Evolutionary conservation across 2,329 filamentous ascomycete species (phyloP).

Genomic region (Colletotrichum filicis): DNA sequence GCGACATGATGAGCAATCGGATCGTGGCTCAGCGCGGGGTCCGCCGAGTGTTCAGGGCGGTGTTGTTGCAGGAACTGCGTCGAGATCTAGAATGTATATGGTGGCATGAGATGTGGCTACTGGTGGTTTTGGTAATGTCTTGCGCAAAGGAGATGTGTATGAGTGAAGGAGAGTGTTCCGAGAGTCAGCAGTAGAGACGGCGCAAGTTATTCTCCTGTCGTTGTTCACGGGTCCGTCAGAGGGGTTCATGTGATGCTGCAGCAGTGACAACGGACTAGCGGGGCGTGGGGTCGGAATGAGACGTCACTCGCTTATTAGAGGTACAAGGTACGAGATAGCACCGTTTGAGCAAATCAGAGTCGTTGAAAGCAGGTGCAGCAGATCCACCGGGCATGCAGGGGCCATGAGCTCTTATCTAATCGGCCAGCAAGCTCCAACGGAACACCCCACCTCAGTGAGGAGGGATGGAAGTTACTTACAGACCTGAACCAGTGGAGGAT

Average conservation of each 20-base stretch:
- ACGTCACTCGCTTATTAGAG: conserved; percentile 28
- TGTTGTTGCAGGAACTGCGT: neutral
- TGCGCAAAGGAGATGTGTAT: neutral
- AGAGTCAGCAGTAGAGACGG: neutral
- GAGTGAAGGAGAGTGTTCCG: neutral
- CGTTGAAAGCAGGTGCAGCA: neutral
- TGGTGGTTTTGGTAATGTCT: neutral
- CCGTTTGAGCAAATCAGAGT: neutral
- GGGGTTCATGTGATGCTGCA: conserved; percentile 36
- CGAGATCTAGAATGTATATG: neutral
- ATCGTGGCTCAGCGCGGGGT: conserved; percentile 29
- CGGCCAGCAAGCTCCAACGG: neutral
- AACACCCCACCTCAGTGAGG: neutral
- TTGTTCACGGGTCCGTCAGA: conserved; percentile 29
- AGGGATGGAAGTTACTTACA: neutral
- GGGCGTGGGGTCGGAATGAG: conserved; percentile 27
- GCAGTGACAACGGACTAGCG: conserved; percentile 31
- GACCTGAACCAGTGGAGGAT: neutral
- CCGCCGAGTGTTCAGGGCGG: conserved; percentile 28
- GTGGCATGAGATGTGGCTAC: neutral
- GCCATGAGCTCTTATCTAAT: conserved; percentile 34
- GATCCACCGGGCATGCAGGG: neutral
- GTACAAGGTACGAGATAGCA: neutral
- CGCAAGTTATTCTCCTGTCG: neutral
- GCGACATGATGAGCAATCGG: conserved; percentile 49